These are phyloP conservation scores for Helicostylum pulchrum DNA, from an alignment of 192 early-diverging fungal species.

Conservation along the genomic window DNA sequence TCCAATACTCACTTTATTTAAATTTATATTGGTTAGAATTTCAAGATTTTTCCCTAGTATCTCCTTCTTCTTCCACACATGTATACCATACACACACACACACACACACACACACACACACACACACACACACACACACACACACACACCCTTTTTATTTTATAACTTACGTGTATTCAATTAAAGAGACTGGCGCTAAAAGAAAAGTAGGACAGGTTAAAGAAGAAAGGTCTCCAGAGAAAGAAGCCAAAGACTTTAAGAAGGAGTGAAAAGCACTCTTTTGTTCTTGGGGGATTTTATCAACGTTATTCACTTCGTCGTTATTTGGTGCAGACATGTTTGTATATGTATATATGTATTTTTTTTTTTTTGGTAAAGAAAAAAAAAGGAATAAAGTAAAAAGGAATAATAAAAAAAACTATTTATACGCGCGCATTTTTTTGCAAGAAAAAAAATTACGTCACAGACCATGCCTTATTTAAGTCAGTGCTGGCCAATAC, in stretches of 20 bases:
- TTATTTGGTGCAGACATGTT: constrained; percentile 1
- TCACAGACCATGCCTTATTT: background rate
- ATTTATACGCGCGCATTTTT: no score
- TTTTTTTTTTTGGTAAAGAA: background rate
- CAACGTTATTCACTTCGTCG: constrained; percentile 26
- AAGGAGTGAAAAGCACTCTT: constrained; percentile 61
- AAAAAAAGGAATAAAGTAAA: constrained; percentile 9
- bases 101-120: constrained; percentile 60
- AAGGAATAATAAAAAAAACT: background rate
- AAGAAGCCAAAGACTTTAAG: constrained; percentile 62
- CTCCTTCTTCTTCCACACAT: constrained; percentile 28
- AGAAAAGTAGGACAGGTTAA: constrained; percentile 75
- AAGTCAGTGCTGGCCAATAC: background rate
- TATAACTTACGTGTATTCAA: constrained; percentile 62
- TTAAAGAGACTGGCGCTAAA: constrained; percentile 66
- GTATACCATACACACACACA: constrained; percentile 68
- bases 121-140: constrained; percentile 66
- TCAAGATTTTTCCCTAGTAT: background rate
- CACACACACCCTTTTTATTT: constrained; percentile 49
- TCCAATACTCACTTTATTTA: constrained; percentile 52
- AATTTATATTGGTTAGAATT: background rate
- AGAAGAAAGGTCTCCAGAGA: constrained; percentile 75
- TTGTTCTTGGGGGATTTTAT: constrained; percentile 48
- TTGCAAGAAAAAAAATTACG: background rate
- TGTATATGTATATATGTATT: background rate